phyloP scores from a whole-genome alignment of 2,329 filamentous ascomycete genomes.

The Fusarium caatingaense region DNA sequence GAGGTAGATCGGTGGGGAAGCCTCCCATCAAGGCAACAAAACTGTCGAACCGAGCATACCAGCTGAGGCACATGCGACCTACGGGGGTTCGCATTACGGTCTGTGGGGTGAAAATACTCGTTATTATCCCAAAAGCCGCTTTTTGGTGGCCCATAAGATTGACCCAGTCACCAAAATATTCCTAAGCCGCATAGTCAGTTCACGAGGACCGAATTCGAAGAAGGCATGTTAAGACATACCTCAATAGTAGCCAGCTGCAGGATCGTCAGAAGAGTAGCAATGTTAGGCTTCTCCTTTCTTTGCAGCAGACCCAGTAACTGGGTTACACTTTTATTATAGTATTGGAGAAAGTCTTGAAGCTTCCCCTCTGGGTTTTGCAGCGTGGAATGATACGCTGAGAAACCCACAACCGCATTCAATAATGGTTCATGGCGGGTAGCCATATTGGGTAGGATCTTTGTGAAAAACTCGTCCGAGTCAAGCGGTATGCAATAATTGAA shows the following conservation, averaged over 20 bases:
- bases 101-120: constrained; percentile 80
- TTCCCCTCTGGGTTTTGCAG: constrained; percentile 76
- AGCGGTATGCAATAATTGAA: constrained; percentile 85
- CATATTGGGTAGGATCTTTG: constrained; percentile 74
- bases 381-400: constrained; percentile 87
- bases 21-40: constrained; percentile 86
- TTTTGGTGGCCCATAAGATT: constrained; percentile 93
- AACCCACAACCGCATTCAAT: constrained; percentile 87
- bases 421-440: constrained; percentile 82
- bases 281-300: constrained; percentile 74
- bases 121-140: constrained; percentile 85
- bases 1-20: constrained; percentile 76
- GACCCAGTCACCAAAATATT: constrained; percentile 95
- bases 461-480: constrained; percentile 79
- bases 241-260: constrained; percentile 94
- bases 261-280: constrained; percentile 85
- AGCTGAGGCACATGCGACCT: constrained; percentile 80
- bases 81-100: constrained; percentile 77
- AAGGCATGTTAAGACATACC: constrained; percentile 59
- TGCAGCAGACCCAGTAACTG: constrained; percentile 78
- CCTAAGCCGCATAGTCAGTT: constrained; percentile 63
- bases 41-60: constrained; percentile 91
- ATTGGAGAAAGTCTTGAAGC: constrained; percentile 84
- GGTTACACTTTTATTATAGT: constrained; percentile 89
- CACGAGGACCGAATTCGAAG: constrained; percentile 25